These are phyloP conservation scores for Trapa incisa DNA, from an alignment of 345 rosid species.

Conservation along the genomic window DNA sequence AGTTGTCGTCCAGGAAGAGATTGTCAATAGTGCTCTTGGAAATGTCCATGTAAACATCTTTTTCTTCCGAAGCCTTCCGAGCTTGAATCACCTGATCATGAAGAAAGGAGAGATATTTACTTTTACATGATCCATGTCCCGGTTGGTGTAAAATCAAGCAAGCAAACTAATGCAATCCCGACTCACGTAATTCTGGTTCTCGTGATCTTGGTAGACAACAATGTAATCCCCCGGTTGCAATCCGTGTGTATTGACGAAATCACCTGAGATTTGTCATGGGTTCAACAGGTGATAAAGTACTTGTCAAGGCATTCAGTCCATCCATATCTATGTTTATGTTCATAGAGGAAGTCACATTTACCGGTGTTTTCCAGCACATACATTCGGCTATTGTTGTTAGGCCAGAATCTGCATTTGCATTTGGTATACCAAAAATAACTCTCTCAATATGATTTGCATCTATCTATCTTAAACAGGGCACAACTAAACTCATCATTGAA, in stretches of 20 bases:
- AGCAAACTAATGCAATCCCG: too few species aligned
- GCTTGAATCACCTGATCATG: slow-evolving; percentile 71
- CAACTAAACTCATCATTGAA: too few species aligned
- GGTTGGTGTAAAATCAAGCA: too few species aligned
- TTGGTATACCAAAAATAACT: neutral
- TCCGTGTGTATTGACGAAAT: slow-evolving; percentile 73
- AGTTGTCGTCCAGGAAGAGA: slow-evolving; percentile 32
- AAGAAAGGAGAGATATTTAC: neutral
- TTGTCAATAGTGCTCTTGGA: slow-evolving; percentile 37
- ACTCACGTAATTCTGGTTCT: slow-evolving; percentile 59
- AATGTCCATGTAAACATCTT: slow-evolving; percentile 46
- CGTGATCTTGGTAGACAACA: slow-evolving; percentile 54
- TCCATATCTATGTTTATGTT: too few species aligned
- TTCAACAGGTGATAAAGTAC: neutral
- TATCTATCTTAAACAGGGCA: too few species aligned
- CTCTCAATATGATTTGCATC: too few species aligned
- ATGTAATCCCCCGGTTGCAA: slow-evolving; percentile 78
- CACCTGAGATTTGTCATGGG: slow-evolving; percentile 33
- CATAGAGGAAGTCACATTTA: slow-evolving; percentile 9
- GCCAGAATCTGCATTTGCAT: slow-evolving; percentile 64
- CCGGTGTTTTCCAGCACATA: slow-evolving; percentile 97
- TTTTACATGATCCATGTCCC: neutral
- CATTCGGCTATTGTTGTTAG: slow-evolving; percentile 95
- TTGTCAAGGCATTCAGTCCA: neutral
- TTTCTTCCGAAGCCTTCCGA: slow-evolving; percentile 51